Conservation (phyloP, 495 filamentous ascomycete species). For the Usnea hakonensis region DNA sequence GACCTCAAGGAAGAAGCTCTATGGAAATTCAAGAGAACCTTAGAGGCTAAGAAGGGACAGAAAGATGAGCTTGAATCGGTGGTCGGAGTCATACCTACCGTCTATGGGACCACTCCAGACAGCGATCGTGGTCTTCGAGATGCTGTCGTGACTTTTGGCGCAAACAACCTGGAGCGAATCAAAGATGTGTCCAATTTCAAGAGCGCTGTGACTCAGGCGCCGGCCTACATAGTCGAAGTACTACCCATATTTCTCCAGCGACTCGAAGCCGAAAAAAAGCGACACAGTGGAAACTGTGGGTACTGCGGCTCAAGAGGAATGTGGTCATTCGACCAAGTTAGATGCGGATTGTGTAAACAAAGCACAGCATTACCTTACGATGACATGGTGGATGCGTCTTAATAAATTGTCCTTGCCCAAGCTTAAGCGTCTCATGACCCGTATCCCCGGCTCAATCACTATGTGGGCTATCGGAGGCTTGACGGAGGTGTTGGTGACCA, state of each 20-base stretch:
- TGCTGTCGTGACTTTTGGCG: neutral
- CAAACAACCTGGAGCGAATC: neutral
- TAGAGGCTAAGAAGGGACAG: neutral
- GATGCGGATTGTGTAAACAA: no score
- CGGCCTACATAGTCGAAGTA: neutral
- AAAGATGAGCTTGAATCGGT: neutral
- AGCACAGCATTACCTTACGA: no score
- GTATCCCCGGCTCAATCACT: no score
- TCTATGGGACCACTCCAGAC: neutral
- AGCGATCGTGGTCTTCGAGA: neutral
- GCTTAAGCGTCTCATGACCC: no score
- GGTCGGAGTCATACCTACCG: neutral
- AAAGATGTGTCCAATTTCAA: neutral
- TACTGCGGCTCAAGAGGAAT: no score
- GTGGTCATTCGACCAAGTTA: no score
- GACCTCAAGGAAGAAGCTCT: neutral
- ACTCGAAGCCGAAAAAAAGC: neutral
- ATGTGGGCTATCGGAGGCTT: no score
- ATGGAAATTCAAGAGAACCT: neutral
- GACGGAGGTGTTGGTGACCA: no score
- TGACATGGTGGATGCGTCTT: neutral
- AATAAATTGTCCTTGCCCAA: no score
- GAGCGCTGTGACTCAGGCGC: neutral
- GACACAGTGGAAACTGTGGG: no score
- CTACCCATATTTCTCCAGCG: neutral